Evolutionary conservation across 306 rosid species (phyloP), one percentile per base, ranked within the genome.

Genomic region (Vachellia collinsii): DNA sequence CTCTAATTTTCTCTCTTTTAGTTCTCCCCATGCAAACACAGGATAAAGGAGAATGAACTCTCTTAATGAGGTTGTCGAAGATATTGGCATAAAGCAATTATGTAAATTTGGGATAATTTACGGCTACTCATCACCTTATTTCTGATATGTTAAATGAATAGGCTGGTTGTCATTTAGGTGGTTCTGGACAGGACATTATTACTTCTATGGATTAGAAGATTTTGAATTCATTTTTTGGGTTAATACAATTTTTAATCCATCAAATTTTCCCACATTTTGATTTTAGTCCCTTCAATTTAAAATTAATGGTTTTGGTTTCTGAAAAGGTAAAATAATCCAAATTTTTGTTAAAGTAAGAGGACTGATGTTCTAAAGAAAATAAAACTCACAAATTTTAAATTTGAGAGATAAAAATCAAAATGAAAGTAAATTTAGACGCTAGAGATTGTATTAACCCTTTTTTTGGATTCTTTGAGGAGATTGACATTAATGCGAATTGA

Each of bases 101-200:
- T 12, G 38, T 23, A 50, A 42, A 56, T 43, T 36, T 70, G 56
- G 41, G 20, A 65, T 12, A 78, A 39, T 25, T 75, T 37, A 51
- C 70, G 78, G 74, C 70, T 82, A 79, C 75, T 56, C 43, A 37
- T 79, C 12, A 80, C 51, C 11, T 69, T 20, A 43, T 43, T 42
- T n/a, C n/a, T 20, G 7, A 69, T 1, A 69, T 11, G 53, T 43
- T 69, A 16, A 16, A 42, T 11, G 36, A 69, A 42, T n/a, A 39
- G 29, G 53, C 37, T 41, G 51, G 51, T 69, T 69, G 53, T 9
- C 9, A 69, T 69, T 68, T 68, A n/a, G 23, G 16, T 23, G 72
- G 48, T 29, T 6, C 16, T 41, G 34, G 46, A 20, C 53, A 69
- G 37, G 37, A 41, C 42, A 20, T 69, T n/a, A 41, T 38, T 42